Base-by-base conservation (phyloP, 2,329 filamentous ascomycete species). In the Phaeosphaeriaceae sp. region DNA sequence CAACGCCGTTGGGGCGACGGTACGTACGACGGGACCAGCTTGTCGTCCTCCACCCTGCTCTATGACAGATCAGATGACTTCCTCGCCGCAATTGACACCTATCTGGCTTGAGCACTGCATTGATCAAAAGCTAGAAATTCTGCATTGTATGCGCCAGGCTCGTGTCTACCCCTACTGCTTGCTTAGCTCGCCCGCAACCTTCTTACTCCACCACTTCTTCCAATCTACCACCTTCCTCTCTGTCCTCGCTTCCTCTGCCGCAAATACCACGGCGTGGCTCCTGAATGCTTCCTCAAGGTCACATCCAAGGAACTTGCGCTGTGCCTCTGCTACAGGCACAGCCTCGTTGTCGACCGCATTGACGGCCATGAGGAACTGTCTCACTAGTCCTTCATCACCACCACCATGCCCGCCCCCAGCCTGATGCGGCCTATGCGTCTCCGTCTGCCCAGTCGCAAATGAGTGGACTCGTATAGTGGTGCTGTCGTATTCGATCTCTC, bases 191-290 rank as follows among this genome's bases (percentile, higher is more conserved):
- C 48, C 33, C 57, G 79, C 79, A 25, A 89, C 81, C 62, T 87
- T 82, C 57, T 77, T 73, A 31, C 79, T 77, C 92, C 92, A 97
- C 91, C 92, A 97, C 48, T 84, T 77, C 45, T 80, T 79, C 88
- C 91, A 97, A 65, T 90, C 84, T 3, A 98, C 79, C 7, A 95
- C 88, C 72, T 85, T 88, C 70, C 85, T 87, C 51, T 84, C 83
- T 50, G 81, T 82, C 69, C 94, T 86, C 5, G 94, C 92, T 69
- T 96, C 91, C 78, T 98, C 95, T 0, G 94, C 95, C 22, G 92
- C 93, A 81, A 97, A 99, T 0, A 97, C 94, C 78, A 95, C 86
- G 1, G 91, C 93, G 79, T 98, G 95, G 71, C 92, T 96, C 49
- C 90, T 84, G n/a, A 98, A 84, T 1, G 90, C 87, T 72, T 98